Evolutionary conservation across 140 eudicot genomes (phyloP).

Genomic region (Ambrosia hybrid): DNA sequence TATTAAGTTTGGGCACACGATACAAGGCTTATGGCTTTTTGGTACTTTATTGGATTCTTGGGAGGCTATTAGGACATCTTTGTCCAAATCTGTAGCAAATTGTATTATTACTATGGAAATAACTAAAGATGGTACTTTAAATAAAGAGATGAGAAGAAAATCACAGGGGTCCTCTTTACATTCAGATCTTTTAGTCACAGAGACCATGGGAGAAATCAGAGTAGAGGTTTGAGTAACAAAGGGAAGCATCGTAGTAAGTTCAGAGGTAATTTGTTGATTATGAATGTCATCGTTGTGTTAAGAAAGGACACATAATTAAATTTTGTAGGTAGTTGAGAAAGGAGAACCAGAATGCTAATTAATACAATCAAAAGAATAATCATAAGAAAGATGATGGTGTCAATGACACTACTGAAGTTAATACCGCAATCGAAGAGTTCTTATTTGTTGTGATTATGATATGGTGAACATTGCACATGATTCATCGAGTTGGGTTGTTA

Average conservation of each 20-base stretch:
- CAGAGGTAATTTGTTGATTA: background rate
- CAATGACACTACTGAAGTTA: background rate
- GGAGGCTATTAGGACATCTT: too few relatives aligned
- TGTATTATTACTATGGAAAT: too few relatives aligned
- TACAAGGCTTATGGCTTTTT: too few relatives aligned
- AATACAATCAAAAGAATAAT: background rate
- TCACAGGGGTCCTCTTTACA: too few relatives aligned
- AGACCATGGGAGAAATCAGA: background rate
- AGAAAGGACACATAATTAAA: background rate
- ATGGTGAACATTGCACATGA: constrained; percentile 5
- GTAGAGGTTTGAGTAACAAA: constrained; percentile 9
- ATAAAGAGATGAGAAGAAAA: too few relatives aligned
- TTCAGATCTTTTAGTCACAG: too few relatives aligned
- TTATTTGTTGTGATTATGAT: constrained; percentile 3
- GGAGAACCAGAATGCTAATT: background rate
- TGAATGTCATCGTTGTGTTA: constrained; percentile 16
- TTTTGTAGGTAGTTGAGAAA: background rate
- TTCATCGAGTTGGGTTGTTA: constrained; percentile 2
- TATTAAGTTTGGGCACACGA: too few relatives aligned
- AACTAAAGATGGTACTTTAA: too few relatives aligned
- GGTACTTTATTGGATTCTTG: too few relatives aligned
- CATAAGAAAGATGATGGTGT: background rate
- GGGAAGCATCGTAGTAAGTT: background rate
- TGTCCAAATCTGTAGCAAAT: too few relatives aligned
- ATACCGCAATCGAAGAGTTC: background rate